These are phyloP conservation scores for Chrysosporium queenslandicum DNA, from an alignment of 2,329 filamentous ascomycete genomes.

Conservation along the genomic window DNA sequence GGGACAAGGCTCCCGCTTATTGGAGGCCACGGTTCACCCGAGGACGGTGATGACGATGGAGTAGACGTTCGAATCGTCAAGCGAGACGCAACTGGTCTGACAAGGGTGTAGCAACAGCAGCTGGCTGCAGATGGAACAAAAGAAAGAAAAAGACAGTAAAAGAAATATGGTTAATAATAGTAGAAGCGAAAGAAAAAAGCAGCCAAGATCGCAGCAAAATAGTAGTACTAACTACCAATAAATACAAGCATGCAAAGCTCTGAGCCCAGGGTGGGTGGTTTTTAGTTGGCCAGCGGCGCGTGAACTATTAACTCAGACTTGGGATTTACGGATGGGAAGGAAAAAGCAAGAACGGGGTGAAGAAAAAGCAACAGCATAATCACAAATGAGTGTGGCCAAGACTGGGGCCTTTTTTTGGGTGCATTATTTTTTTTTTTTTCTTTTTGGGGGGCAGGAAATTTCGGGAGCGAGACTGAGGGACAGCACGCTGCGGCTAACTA, in stretches of 20 bases:
- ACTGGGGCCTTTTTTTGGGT: neutral
- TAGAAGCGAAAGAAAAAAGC: neutral
- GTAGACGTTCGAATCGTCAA: neutral
- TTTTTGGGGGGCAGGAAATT: neutral
- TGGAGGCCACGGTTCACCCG: neutral
- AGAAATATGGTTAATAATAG: neutral
- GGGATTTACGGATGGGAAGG: neutral
- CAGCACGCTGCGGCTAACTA: neutral
- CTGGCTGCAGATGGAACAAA: neutral
- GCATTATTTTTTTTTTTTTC: too few relatives aligned
- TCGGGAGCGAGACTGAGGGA: neutral
- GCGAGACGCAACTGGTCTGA: neutral
- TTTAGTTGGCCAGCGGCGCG: neutral
- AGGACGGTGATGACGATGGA: neutral
- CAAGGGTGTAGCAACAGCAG: neutral
- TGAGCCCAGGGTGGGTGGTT: neutral
- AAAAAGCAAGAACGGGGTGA: neutral
- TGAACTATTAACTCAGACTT: neutral
- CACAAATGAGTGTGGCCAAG: neutral
- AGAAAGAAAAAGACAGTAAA: conserved; percentile 1
- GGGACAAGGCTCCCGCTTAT: conserved; percentile 5
- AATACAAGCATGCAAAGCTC: neutral
- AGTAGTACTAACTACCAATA: neutral
- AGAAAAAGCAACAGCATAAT: neutral
- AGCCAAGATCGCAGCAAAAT: neutral